phyloP scores from a whole-genome alignment of 176 grass and related monocot species.

The Aegilops sharonensis region DNA sequence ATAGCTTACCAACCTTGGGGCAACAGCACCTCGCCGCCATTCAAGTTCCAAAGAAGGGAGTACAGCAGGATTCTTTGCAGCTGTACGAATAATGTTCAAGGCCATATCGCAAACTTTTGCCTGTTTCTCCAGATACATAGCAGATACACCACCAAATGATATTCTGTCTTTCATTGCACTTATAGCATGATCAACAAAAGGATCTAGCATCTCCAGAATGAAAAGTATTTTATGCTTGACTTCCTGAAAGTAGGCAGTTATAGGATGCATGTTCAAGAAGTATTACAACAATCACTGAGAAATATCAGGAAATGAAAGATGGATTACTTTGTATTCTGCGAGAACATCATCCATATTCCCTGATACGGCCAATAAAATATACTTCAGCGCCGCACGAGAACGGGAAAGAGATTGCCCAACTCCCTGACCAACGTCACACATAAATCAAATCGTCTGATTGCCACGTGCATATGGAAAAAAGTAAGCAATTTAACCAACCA shows the following conservation, averaged over 20 bases:
- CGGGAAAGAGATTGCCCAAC: constrained; percentile 52
- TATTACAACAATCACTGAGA: constrained; percentile 20
- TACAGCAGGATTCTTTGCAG: constrained; percentile 66
- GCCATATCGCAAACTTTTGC: constrained; percentile 54
- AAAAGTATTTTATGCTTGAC: constrained; percentile 85
- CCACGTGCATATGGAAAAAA: constrained; percentile 20
- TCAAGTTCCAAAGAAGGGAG: constrained; percentile 90
- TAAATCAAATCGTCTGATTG: background rate
- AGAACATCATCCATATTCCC: constrained; percentile 91
- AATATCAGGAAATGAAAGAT: constrained; percentile 33
- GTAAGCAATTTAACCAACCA: constrained; percentile 15
- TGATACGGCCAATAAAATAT: constrained; percentile 82
- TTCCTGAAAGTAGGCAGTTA: constrained; percentile 66
- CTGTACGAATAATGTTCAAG: constrained; percentile 72
- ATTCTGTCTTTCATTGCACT: constrained; percentile 47
- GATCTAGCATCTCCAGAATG: constrained; percentile 94
- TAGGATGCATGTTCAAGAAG: constrained; percentile 38
- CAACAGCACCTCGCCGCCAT: constrained; percentile 67
- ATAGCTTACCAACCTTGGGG: constrained; percentile 61
- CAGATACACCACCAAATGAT: constrained; percentile 60
- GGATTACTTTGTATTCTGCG: constrained; percentile 72
- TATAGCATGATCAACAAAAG: constrained; percentile 71
- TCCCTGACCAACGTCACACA: constrained; percentile 52
- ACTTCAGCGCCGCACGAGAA: constrained; percentile 84
- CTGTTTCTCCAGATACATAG: constrained; percentile 64